Conservation (phyloP, 108 stramenopile genomes). For the Cyclotella sp. region DNA sequence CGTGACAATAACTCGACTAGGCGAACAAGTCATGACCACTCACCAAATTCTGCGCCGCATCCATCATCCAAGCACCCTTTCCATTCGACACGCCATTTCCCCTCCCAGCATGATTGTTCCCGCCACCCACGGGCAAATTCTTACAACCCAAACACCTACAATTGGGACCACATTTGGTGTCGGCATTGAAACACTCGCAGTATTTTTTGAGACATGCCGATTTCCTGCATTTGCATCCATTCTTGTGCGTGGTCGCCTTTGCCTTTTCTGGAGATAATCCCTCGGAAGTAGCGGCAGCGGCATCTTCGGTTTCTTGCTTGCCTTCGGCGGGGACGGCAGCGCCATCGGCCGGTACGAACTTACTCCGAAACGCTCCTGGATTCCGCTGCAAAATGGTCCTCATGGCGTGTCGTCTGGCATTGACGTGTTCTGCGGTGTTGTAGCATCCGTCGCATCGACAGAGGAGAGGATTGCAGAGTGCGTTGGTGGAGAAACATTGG, state of each 20-base stretch:
- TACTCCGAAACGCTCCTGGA: constrained; percentile 90
- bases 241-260: constrained; percentile 68
- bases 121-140: constrained; percentile 61
- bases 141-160: constrained; percentile 95
- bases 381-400: constrained; percentile 82
- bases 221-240: constrained; percentile 97
- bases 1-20: neutral
- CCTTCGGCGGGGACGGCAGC: neutral
- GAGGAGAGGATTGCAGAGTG: constrained; percentile 59
- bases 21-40: neutral
- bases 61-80: constrained; percentile 55
- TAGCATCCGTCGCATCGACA: constrained; percentile 80
- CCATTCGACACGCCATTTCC: neutral
- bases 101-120: constrained; percentile 12
- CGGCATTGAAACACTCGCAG: constrained; percentile 94
- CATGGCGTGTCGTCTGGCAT: constrained; percentile 80
- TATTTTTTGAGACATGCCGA: constrained; percentile 94
- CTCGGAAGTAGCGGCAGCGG: constrained; percentile 43
- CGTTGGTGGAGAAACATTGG: constrained; percentile 92
- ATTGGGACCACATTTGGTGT: constrained; percentile 81
- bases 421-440: constrained; percentile 68
- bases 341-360: constrained; percentile 60
- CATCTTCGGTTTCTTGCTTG: neutral
- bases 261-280: constrained; percentile 20
- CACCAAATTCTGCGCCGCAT: constrained; percentile 85